Conservation (phyloP, 257 asterid genomes). For the Leonotis leonurus region DNA sequence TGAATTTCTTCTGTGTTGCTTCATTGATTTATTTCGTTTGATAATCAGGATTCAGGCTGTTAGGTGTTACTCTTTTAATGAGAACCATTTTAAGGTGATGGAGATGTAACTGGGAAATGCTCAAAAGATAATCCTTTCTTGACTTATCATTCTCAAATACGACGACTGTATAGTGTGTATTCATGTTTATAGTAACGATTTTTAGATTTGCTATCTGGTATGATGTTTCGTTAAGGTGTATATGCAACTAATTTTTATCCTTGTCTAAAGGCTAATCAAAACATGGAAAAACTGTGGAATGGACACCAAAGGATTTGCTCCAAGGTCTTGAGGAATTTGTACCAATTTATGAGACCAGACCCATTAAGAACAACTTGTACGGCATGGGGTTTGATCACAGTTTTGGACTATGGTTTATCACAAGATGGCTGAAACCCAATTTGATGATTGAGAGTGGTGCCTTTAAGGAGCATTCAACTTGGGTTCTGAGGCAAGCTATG, state of each 20-base stretch:
- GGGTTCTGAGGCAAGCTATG: constrained; percentile 96
- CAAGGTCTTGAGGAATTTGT: constrained; percentile 83
- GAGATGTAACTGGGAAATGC: background rate
- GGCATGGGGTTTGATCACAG: constrained; percentile 99
- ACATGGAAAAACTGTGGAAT: constrained; percentile 78
- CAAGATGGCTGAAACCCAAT: constrained; percentile 81
- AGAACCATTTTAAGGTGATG: background rate
- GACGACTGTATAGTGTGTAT: background rate
- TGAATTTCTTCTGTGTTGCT: background rate
- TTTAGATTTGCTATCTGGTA: background rate
- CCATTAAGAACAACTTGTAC: constrained; percentile 81
- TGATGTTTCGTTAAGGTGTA: constrained; percentile 13
- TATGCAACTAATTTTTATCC: constrained; percentile 45
- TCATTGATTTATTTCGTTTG: background rate
- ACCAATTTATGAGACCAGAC: constrained; percentile 78
- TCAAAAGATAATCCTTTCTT: background rate
- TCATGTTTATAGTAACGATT: background rate
- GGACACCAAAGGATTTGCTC: constrained; percentile 81
- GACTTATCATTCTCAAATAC: background rate
- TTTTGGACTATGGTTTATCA: constrained; percentile 92
- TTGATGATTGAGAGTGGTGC: constrained; percentile 97
- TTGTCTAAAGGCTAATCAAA: constrained; percentile 99
- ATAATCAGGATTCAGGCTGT: background rate
- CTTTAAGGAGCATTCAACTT: constrained; percentile 94
- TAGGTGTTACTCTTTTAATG: background rate